Base-by-base conservation (phyloP, 2,329 filamentous ascomycete genomes). In the Macrophomina phaseolina region DNA sequence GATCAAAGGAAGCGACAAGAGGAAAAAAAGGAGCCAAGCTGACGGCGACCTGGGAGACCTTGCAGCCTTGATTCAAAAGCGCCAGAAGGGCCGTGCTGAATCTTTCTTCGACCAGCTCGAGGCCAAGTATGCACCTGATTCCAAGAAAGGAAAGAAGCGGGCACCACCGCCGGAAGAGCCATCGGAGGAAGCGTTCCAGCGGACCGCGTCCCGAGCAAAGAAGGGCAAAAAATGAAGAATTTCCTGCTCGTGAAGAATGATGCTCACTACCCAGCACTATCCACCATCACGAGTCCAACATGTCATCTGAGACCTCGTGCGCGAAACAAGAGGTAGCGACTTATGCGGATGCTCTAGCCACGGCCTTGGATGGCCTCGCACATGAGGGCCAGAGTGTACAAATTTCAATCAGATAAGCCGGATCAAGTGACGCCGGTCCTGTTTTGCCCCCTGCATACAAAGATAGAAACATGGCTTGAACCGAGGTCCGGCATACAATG, bases 1-100 rank as follows among this genome's bases (percentile, higher is more conserved):
- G 9, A 46, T 34, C 6, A 88, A 91, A 68, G 85, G 91, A 68
- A 86, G 91, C 71, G 90, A 92, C 67, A 89, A 90, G 75, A 69
- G 64, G 9, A 45, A 68, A 8, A 76, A 75, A 68, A 73, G 77
- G 66, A 67, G 70, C 18, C 70, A 73, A 34, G 73, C 76, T 62
- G 76, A 74, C 62, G 81, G 76, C 71, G 72, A 70, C 48, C 46
- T 66, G 48, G 64, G 64, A n/a, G 72, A 73, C 52, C 71, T 79
- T 2, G 76, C 76, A n/a, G 76, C 77, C 7, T 56, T 79, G 38
- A 79, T 79, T 28, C 76, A 77, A 55, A 74, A 76, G 64, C 70
- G 76, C 14, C 76, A 78, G 60, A 75, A 75, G 67, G 70, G 75
- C 38, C 71, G 77, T 30, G 71, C 73, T 2, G 75, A 74, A 5